Percentiles rank a stretch among this genome's conserved stretches.
phyloP scores from a whole-genome alignment of 2,329 filamentous ascomycete genomes.

The Onygenales sp. region DNA sequence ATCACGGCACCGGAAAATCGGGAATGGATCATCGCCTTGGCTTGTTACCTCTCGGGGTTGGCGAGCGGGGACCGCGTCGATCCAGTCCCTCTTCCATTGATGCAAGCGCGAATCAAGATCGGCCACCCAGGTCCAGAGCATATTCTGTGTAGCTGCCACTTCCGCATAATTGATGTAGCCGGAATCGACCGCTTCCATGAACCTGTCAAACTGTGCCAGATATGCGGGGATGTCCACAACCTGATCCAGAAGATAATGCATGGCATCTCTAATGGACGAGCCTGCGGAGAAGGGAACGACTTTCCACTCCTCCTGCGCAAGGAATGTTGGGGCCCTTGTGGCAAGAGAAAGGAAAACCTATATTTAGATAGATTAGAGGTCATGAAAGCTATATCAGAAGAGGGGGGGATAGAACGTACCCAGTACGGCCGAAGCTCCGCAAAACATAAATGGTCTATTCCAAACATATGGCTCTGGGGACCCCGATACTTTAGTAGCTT shows the following conservation, averaged over 20 bases:
- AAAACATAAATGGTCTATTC: conserved; percentile 29
- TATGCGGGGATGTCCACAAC: conserved; percentile 25
- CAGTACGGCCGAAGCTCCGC: conserved; percentile 31
- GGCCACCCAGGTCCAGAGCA: conserved; percentile 26
- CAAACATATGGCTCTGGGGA: conserved; percentile 30
- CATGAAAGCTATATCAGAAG: neutral
- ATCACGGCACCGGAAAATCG: conserved; percentile 15
- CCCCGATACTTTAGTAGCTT: conserved; percentile 30
- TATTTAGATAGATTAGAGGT: conserved; percentile 13
- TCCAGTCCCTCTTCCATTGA: conserved; percentile 17
- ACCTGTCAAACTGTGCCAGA: conserved; percentile 22
- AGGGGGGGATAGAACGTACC: conserved; percentile 16
- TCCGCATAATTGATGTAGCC: conserved; percentile 21
- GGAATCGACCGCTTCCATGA: conserved; percentile 16
- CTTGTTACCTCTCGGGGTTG: conserved; percentile 10
- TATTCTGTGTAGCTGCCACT: conserved; percentile 21
- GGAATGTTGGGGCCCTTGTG: conserved; percentile 24
- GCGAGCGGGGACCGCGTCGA: conserved; percentile 13
- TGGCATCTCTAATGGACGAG: conserved; percentile 26
- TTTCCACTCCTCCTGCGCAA: conserved; percentile 29
- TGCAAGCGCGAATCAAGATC: conserved; percentile 22
- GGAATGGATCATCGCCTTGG: conserved; percentile 10
- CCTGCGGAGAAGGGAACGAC: conserved; percentile 29
- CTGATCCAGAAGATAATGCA: conserved; percentile 28
- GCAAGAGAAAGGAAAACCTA: conserved; percentile 20